Base-by-base conservation (phyloP, 108 stramenopile species). In the Nitzschia palea region DNA sequence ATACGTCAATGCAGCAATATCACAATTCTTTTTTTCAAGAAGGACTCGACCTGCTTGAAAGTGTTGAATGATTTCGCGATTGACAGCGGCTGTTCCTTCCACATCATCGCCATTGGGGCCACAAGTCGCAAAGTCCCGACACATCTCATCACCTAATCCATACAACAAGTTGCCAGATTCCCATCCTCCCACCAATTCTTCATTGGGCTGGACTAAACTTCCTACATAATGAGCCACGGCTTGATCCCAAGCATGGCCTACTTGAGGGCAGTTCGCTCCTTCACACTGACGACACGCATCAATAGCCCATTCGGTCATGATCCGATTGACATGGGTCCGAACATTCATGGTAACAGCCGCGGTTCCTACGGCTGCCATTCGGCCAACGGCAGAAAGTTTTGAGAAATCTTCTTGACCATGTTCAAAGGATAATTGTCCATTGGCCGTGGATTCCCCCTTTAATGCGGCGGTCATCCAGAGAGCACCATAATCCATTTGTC, bases 111-210 rank as follows among this genome's bases (percentile, higher is more conserved):
- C 66, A 34, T 68, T 59, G n/a, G n/a, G 55, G 6, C 75, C 79
- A 51, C 85, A 76, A 17, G 77, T 81, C 40, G 68, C 78, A 75
- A 68, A 90, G 45, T 85, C 65, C 26, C 2, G 18, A 44, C 81
- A 85, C 10, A 82, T 79, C 69, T 81, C 82, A 64, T 90, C 78
- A 25, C 80, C 84, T 42, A 90, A 68, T 25, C 55, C 52, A 66
- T 85, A 74, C 8, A 81, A 44, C 37, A 67, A 54, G 28, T 54
- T 27, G 30, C 67, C 67, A 9, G 34, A 14, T 26, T 55, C 20
- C n/a, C 26, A 76, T 57, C 42, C 62, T 14, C 79, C 83, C 26
- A 71, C 73, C 15, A 71, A 80, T 54, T 69, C 43, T 36, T 27
- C 71, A 37, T 51, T 55, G n/a, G 71, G 76, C 48, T 80, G 65